Base-by-base conservation (phyloP, 495 filamentous ascomycete genomes). In the Talaromyces liani region DNA sequence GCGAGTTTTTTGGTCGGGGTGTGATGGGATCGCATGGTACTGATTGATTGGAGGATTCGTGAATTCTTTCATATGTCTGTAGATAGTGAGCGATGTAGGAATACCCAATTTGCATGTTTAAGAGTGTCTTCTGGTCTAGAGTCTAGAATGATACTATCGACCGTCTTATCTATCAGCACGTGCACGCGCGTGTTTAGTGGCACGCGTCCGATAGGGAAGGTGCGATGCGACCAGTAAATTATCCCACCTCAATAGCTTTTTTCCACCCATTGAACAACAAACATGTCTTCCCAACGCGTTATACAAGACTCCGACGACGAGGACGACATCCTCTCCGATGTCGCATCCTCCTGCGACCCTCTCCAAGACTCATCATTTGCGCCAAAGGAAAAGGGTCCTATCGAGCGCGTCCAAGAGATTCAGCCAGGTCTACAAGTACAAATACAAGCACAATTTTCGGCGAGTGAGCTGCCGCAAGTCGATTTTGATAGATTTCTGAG, bases 1-100 rank as follows among this genome's bases (percentile, higher is more conserved):
- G 90, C 66, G 93, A 97, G 69, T 98, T 94, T 79, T 97, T 97
- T 77, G 93, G 93, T 4, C 78, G 91, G 66, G 95, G 94, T 1
- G 91, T 98, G 16, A 96, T 98, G 92, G 65, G 71, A 39, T 67
- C 78, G 24, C 75, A 77, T 56, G 10, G 14, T 20, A 36, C 56
- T 58, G 56, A 58, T 14, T 58, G 14, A 58, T n/a, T 34, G 31
- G 54, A 31, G 14, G 54, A 16, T 27, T 31, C 12, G 10, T 31
- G 10, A 31, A 27, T 27, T 20, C 49, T 1, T 8, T 58, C 20
- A 33, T 33, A 29, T 58, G 29, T 36, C 2, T 58, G 24, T 33
- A 24, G 56, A 58, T 33, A 58, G 29, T 36, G 51, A 55, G 49
- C 51, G 36, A 34, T 36, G 27, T 34, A 58, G 14, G 22, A 49